These are phyloP conservation scores for Macrolepiota fuliginosa DNA, from an alignment of 768 basidiomycete genomes.

Conservation along the genomic window DNA sequence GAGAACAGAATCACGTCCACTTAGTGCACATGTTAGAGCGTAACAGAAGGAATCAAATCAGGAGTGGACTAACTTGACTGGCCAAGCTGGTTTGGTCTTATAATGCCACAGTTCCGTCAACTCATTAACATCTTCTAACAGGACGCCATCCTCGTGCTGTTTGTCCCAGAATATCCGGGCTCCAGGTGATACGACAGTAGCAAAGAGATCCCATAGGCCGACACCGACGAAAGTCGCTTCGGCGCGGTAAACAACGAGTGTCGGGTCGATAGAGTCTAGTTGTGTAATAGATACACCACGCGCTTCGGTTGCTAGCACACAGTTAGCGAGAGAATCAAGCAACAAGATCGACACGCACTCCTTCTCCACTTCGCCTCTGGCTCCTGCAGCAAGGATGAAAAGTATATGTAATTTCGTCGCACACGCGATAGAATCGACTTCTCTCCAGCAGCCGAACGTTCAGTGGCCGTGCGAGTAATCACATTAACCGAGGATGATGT, in stretches of 20 bases:
- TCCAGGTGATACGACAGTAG: slow-evolving; percentile 83
- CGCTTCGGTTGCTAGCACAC: slow-evolving; percentile 65
- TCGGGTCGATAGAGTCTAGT: slow-evolving; percentile 95
- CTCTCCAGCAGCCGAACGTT: slow-evolving; percentile 62
- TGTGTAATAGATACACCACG: slow-evolving; percentile 94
- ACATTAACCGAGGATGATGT: slow-evolving; percentile 28
- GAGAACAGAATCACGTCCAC: slow-evolving; percentile 87
- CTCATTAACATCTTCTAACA: slow-evolving; percentile 88
- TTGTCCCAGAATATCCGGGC: slow-evolving; percentile 87
- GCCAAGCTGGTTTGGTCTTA: slow-evolving; percentile 91
- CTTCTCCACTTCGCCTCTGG: slow-evolving; percentile 97
- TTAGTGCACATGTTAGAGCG: slow-evolving; percentile 27
- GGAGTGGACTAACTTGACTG: slow-evolving; percentile 68
- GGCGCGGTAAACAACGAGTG: slow-evolving; percentile 91
- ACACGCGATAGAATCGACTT: slow-evolving; percentile 87
- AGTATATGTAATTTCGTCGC: slow-evolving; percentile 94
- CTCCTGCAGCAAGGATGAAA: slow-evolving; percentile 94
- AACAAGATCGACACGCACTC: slow-evolving; percentile 48
- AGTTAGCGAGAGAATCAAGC: slow-evolving; percentile 6
- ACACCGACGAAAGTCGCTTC: slow-evolving; percentile 98
- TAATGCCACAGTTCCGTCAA: slow-evolving; percentile 92
- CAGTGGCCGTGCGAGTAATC: slow-evolving; percentile 32
- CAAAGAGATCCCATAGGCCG: slow-evolving; percentile 92
- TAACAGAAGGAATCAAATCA: slow-evolving; percentile 6
- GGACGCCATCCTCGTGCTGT: slow-evolving; percentile 78